Evolutionary conservation across 305 asterid genomes (phyloP).

Genomic region (Ilex paraguariensis): DNA sequence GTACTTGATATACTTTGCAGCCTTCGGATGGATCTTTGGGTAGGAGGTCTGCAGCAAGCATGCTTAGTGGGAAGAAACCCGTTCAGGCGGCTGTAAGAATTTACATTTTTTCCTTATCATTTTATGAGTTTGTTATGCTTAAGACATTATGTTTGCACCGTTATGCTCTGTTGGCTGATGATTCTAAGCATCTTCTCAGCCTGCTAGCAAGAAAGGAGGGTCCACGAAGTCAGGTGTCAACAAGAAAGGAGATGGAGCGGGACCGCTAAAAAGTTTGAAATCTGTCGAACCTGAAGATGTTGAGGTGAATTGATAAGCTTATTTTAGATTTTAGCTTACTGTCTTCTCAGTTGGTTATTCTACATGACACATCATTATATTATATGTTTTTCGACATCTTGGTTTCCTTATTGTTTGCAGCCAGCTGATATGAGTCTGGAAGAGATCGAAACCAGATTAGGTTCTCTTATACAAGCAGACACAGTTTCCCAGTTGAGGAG

Average conservation of each 20-base stretch:
- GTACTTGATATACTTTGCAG: constrained; percentile 31
- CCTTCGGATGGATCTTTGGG: constrained; percentile 59
- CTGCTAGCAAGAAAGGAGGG: constrained; percentile 64
- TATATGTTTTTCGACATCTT: constrained; percentile 12
- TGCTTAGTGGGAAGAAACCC: constrained; percentile 94
- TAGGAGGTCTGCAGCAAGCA: constrained; percentile 95
- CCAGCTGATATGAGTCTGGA: constrained; percentile 96
- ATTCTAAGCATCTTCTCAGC: constrained; percentile 34
- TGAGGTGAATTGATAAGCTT: constrained; percentile 48
- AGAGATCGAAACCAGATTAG: constrained; percentile 92
- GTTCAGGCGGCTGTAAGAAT: constrained; percentile 67
- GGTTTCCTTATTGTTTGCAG: constrained; percentile 36
- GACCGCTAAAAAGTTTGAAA: constrained; percentile 58
- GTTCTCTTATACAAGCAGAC: constrained; percentile 79
- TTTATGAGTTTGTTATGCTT: not conserved
- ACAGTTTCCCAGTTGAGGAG: constrained; percentile 82
- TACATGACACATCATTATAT: constrained; percentile 5
- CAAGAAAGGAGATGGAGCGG: constrained; percentile 77
- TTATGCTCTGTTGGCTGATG: not conserved
- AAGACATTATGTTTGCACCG: too few species aligned
- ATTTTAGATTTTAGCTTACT: constrained; percentile 9
- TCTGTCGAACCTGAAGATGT: constrained; percentile 78
- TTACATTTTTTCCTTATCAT: constrained; percentile 8
- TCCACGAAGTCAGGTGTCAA: constrained; percentile 56
- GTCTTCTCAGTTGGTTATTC: not conserved